Base-by-base conservation (phyloP, 345 rosid species). In the Dovyalis caffra region DNA sequence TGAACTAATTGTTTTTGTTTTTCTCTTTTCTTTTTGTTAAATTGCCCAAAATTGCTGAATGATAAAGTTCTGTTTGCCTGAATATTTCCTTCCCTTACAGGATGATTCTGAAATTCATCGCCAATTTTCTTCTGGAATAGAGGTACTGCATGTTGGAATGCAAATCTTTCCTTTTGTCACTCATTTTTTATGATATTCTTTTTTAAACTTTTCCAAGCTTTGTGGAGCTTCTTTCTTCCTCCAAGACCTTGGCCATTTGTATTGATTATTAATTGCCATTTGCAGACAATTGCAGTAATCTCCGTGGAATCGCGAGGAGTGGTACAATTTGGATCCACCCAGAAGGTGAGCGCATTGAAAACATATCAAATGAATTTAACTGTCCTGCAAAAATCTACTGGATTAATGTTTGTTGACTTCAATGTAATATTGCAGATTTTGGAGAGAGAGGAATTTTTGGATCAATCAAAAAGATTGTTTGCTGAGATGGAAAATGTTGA, bases 241-340 rank as follows among this genome's bases (percentile, higher is more conserved):
- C 29, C 70, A 10, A 64, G 7, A 3, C 32, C 14, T 32, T 72
- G 40, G 63, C 12, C 64, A 32, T 25, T 29, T 37, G 53, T 68
- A 65, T 34, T 72, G 51, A 77, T 49, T 68, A 16, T 75, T 37
- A 76, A 74, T 45, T 71, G 9, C 47, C 57, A 57, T 83, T 71
- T 73, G 78, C 92, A 95, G 99, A 91, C 97, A n/a, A 77, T 93
- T 65, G 90, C 90, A 60, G 81, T 90, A 56, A 83, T 93, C 74
- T 85, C 97, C 4, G 77, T 88, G 66, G 87, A 85, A 83, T 80
- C 89, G 11, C 78, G 71, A 38, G 97, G 97, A 60, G 96, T 95
- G 64, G 45, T 91, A 67, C 96, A 88, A 83, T 86, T 95, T 72
- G 99, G 99, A 83, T 90, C 99, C 65, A 81, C 79, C 72, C 79